A percentile compares a stretch with the other conserved stretches of the same genome.
These are phyloP conservation scores for Stenocarpella maydis DNA, from an alignment of 2,329 filamentous ascomycete species.

Conservation along the genomic window DNA sequence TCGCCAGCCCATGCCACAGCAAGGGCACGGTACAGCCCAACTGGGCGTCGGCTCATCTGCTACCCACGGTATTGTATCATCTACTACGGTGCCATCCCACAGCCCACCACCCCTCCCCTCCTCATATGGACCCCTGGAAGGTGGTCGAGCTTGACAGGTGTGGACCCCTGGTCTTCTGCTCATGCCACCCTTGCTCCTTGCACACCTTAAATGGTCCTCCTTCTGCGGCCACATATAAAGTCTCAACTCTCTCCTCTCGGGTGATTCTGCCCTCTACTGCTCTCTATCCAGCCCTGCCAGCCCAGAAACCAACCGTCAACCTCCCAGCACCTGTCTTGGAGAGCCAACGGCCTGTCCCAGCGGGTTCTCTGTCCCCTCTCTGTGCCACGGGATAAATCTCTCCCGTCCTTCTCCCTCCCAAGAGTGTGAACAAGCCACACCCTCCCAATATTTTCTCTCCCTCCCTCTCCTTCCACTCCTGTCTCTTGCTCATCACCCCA, in stretches of 20 bases:
- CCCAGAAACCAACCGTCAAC: neutral
- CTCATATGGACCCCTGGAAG: conserved; percentile 4
- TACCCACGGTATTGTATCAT: neutral
- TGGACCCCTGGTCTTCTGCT: conserved; percentile 2
- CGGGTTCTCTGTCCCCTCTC: conserved; percentile 5
- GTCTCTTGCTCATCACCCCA: neutral
- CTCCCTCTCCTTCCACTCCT: neutral
- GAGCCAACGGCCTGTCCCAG: neutral
- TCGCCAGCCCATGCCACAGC: neutral
- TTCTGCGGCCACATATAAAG: conserved; percentile 23
- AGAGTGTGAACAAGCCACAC: neutral
- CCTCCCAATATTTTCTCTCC: neutral
- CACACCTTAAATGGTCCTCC: conserved; percentile 26
- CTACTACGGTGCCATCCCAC: neutral
- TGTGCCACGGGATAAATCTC: neutral
- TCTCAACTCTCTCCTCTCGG: conserved; percentile 11
- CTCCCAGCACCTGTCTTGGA: neutral
- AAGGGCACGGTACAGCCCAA: conserved; percentile 6
- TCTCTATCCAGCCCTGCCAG: neutral
- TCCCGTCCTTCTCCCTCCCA: neutral
- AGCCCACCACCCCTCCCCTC: neutral
- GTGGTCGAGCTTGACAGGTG: conserved; percentile 24
- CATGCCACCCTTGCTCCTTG: conserved; percentile 24
- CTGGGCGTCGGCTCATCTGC: no score
- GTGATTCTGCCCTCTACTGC: neutral